Conservation (phyloP, 106 monocot genomes). For the Xerophyta viscosa region DNA sequence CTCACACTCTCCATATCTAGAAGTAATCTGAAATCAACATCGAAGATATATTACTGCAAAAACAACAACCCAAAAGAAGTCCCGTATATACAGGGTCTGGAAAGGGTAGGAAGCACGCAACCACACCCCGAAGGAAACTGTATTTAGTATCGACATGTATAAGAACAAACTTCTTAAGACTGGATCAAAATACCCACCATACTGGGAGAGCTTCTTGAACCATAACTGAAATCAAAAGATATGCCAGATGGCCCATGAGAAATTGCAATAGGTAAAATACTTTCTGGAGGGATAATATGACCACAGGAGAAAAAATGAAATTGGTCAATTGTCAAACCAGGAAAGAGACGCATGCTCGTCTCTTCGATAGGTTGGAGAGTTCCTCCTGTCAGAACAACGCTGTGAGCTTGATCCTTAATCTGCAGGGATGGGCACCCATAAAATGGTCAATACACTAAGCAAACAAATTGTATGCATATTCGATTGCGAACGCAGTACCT, state of each 20-base stretch:
- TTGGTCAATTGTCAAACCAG: conserved; percentile 36
- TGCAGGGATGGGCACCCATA: conserved; percentile 16
- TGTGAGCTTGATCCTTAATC: conserved; percentile 55
- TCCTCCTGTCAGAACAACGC: conserved; percentile 81
- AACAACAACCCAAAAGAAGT: too few relatives aligned
- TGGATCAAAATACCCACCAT: conserved; percentile 44
- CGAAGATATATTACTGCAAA: too few relatives aligned
- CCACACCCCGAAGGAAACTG: too few relatives aligned
- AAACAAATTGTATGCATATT: neutral
- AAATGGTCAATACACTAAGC: neutral
- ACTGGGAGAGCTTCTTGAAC: conserved; percentile 43
- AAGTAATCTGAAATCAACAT: too few relatives aligned
- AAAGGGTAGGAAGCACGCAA: too few relatives aligned
- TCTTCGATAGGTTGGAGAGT: conserved; percentile 97
- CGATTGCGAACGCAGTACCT: conserved; percentile 27
- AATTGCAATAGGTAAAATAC: conserved; percentile 75
- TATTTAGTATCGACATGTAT: too few relatives aligned
- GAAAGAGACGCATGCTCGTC: conserved; percentile 74
- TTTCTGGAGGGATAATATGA: conserved; percentile 93
- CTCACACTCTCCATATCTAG: too few relatives aligned
- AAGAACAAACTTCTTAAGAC: too few relatives aligned
- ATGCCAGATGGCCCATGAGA: conserved; percentile 76
- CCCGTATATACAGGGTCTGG: too few relatives aligned
- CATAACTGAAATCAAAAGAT: conserved; percentile 92
- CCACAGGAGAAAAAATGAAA: conserved; percentile 77